A percentile compares a stretch with the other conserved stretches of the same genome.
Evolutionary conservation across 106 monocot species (phyloP).

Genomic region (Dactylorhiza incarnata): DNA sequence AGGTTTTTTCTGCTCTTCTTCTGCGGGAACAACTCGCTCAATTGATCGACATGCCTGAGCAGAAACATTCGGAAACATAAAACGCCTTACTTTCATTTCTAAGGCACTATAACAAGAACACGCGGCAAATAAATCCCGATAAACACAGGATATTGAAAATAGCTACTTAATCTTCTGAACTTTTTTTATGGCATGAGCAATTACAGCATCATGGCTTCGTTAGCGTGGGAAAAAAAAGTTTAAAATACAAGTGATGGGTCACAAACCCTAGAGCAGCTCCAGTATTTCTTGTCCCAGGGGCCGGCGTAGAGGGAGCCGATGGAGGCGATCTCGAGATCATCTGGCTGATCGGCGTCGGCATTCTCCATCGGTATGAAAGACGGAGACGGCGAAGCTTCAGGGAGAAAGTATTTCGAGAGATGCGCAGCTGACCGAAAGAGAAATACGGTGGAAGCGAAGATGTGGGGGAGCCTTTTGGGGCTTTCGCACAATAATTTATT

Average conservation of each 20-base stretch:
- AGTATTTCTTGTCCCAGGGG: constrained; percentile 91
- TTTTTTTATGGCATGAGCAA: background rate
- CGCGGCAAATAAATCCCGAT: background rate
- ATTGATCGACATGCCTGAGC: background rate
- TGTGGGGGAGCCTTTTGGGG: no score
- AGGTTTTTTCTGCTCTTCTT: background rate
- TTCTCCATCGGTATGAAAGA: constrained; percentile 9
- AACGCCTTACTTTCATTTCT: background rate
- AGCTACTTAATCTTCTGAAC: background rate
- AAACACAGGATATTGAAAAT: background rate
- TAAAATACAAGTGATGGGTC: background rate
- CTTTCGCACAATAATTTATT: no score
- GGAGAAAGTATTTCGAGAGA: background rate
- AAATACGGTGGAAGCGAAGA: no score
- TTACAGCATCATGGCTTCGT: background rate
- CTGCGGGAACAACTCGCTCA: background rate
- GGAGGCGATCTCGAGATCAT: constrained; percentile 72
- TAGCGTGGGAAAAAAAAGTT: background rate
- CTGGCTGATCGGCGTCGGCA: constrained; percentile 4
- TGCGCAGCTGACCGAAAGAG: no score
- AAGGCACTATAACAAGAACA: background rate
- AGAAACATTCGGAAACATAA: background rate
- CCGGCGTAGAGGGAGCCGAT: constrained; percentile 61
- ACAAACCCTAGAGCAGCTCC: constrained; percentile 82
- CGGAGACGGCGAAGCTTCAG: background rate